Conservation (phyloP, 345 rosid genomes). For the Erysimum cheiranthoides region DNA sequence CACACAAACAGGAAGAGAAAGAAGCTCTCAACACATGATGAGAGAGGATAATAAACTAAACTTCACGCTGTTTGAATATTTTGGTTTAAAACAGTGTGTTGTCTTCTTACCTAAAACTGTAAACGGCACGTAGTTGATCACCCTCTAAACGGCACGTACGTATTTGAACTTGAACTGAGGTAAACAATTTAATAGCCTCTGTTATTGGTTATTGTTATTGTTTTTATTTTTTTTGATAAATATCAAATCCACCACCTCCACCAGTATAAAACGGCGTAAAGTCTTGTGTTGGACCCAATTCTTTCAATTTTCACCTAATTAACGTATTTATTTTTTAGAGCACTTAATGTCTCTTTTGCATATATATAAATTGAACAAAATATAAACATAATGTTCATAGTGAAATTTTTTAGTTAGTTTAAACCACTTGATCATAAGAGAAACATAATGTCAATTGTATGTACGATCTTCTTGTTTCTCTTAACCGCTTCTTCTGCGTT, state of each 20-base stretch:
- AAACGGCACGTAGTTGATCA: neutral
- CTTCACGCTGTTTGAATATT: conserved; percentile 3
- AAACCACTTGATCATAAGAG: neutral
- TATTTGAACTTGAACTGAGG: conserved; percentile 9
- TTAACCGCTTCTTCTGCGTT: conserved; percentile 18
- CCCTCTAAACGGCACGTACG: conserved; percentile 18
- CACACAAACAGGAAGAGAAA: conserved; percentile 22
- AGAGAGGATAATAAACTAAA: conserved; percentile 43
- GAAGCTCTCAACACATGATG: conserved; percentile 9
- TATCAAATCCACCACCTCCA: conserved; percentile 32
- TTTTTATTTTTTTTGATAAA: neutral
- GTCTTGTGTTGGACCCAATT: conserved; percentile 32
- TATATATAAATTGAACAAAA: conserved; percentile 28
- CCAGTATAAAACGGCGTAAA: conserved; percentile 37
- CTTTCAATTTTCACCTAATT: conserved; percentile 48
- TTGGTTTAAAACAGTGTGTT: neutral
- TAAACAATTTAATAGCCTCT: conserved; percentile 44
- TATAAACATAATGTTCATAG: conserved; percentile 15
- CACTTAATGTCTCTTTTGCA: conserved; percentile 33
- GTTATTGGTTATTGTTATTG: conserved; percentile 16
- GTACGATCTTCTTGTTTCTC: conserved; percentile 27
- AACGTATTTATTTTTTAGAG: conserved; percentile 20
- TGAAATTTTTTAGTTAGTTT: neutral
- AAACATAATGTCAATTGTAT: conserved; percentile 33
- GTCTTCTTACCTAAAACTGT: neutral